Conservation (phyloP, 78 protist species). For the Dictyostelium intermedium region DNA sequence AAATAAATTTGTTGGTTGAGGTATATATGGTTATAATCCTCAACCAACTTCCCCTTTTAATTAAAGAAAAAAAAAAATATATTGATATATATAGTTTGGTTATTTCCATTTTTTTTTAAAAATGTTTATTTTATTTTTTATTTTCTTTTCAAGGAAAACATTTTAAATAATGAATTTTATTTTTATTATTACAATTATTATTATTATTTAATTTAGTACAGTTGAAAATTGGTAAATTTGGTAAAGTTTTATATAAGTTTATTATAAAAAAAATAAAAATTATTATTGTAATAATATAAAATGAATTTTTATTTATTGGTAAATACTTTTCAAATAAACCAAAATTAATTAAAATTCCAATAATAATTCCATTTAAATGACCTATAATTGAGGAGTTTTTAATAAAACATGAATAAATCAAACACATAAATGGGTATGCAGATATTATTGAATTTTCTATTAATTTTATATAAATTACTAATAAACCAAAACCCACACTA, state of each 20-base stretch:
- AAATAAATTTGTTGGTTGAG: neutral
- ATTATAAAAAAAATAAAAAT: neutral
- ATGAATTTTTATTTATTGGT: neutral
- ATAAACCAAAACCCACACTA: neutral
- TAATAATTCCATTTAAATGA: slow-evolving; percentile 14
- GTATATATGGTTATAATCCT: neutral
- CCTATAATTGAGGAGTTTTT: neutral
- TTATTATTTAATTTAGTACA: neutral
- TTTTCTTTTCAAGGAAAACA: neutral
- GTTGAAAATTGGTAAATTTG: neutral
- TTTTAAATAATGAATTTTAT: neutral
- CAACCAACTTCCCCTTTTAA: neutral
- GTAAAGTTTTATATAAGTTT: neutral
- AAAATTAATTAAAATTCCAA: neutral
- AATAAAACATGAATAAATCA: neutral
- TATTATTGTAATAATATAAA: neutral
- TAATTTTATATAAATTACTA: neutral
- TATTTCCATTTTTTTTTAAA: no score
- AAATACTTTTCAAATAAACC: neutral
- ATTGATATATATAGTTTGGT: no score
- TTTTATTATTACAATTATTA: neutral
- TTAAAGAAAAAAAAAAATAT: neutral
- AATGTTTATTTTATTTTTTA: no score
- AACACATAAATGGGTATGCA: neutral
- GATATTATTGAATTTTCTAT: neutral